Evolutionary conservation across 148 eudicot genomes (phyloP).

Genomic region (Bassia scoparia): DNA sequence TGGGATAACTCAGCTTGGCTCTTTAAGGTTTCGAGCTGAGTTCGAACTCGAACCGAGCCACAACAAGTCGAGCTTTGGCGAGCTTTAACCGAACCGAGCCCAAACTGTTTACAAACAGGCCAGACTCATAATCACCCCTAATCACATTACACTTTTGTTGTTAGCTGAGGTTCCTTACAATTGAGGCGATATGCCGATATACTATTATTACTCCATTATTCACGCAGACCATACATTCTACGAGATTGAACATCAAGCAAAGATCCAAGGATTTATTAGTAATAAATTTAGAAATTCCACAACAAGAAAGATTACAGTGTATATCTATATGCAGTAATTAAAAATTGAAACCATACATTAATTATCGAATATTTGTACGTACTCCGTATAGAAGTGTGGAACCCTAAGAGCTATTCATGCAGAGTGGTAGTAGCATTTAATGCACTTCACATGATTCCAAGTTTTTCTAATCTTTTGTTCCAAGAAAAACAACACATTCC

Average conservation of each 20-base stretch:
- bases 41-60: too few species aligned
- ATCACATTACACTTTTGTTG: too few species aligned
- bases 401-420: constrained; percentile 53
- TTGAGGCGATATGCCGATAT: too few species aligned
- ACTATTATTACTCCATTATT: constrained; percentile 26
- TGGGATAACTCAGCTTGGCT: too few species aligned
- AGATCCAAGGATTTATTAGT: constrained; percentile 37
- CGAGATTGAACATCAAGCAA: constrained; percentile 45
- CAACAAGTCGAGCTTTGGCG: too few species aligned
- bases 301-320: constrained; percentile 13
- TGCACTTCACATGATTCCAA: constrained; percentile 86
- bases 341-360: constrained; percentile 8
- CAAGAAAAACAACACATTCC: constrained; percentile 61
- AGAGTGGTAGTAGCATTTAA: constrained; percentile 65
- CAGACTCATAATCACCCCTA: too few species aligned
- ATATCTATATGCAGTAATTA: too few species aligned
- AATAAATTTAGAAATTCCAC: constrained; percentile 29
- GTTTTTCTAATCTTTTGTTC: constrained; percentile 60
- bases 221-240: constrained; percentile 33
- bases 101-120: too few species aligned
- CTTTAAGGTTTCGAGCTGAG: too few species aligned
- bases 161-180: too few species aligned
- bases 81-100: too few species aligned
- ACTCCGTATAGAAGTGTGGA: constrained; percentile 34
- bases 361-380: too few species aligned